Evolutionary conservation across 345 rosid genomes (phyloP), one percentile per base, ranked within the genome.

Genomic region (Pistacia vera): DNA sequence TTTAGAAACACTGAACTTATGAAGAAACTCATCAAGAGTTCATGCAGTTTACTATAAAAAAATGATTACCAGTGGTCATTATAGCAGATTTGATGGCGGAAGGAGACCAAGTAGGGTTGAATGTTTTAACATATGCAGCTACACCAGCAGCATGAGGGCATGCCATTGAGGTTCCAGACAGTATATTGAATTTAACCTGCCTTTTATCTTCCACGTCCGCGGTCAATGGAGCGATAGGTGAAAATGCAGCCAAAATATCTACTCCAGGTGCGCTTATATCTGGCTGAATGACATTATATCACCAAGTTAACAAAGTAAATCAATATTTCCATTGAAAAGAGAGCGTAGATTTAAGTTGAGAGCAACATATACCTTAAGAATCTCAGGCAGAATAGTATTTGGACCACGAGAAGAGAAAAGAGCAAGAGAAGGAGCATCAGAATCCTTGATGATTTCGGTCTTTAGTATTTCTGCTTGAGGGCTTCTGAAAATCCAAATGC

Each of bases 161-260:
- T 51, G 94, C 9, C 88, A 90, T 86, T 22, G 90, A 88, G n/a
- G 94, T 90, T 70, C 89, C 94, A 2, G 89, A 83, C 20, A 81
- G 0, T 12, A 88, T n/a, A 76, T 62, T 81, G 78, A 59, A 86
- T 25, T 77, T 71, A 5, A 76, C 81, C 10, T 22, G 72, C 57
- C 86, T 75, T 3, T 22, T 25, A 72, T 83, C 91, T 6, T 13
- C 5, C 14, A 16, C 3, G 7, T 35, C 69, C 2, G 1, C 17
- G 20, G 85, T 30, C 1, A 82, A 76, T 12, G 87, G 46, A 51
- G 55, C 30, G 60, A 70, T 52, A 54, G 83, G 85, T 5, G 82
- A 71, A 75, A 10, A 85, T 12, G 87, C 87, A 51, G 92, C 92
- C 56, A 83, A 66, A 25, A 86, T 85, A 59, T 73, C 83, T 2